phyloP scores from a whole-genome alignment of 2,329 filamentous ascomycete species.

The Paraphaeosphaeria minitans region DNA sequence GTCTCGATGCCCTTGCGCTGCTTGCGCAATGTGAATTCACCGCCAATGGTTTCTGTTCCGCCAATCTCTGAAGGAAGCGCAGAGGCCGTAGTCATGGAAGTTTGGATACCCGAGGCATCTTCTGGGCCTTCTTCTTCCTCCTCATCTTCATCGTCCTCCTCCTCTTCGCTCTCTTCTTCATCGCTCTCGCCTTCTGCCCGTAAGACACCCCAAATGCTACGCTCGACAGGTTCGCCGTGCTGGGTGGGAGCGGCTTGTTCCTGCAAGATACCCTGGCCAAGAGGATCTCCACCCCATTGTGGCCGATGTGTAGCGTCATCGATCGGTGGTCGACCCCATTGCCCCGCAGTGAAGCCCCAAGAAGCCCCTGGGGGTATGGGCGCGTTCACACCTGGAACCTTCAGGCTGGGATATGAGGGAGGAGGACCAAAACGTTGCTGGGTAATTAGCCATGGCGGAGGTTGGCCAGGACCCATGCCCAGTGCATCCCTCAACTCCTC shows the following conservation, averaged over 20 bases:
- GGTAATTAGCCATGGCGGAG: slow-evolving; percentile 96
- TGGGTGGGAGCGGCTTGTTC: slow-evolving; percentile 61
- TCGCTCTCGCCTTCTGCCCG: slow-evolving; percentile 79
- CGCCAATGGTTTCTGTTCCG: slow-evolving; percentile 75
- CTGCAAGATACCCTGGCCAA: slow-evolving; percentile 73
- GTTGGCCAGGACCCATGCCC: slow-evolving; percentile 89
- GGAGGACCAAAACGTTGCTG: slow-evolving; percentile 93
- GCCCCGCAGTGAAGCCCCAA: slow-evolving; percentile 95
- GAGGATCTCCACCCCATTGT: slow-evolving; percentile 92
- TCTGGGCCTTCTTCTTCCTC: slow-evolving; percentile 65
- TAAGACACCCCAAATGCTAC: slow-evolving; percentile 88
- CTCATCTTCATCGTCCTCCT: slow-evolving; percentile 70
- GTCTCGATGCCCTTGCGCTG: slow-evolving; percentile 80
- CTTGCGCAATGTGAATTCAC: slow-evolving; percentile 92
- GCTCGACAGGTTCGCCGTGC: slow-evolving; percentile 78
- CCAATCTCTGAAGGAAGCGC: slow-evolving; percentile 80
- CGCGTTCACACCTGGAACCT: slow-evolving; percentile 92
- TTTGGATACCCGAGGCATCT: slow-evolving; percentile 66
- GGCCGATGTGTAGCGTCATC: slow-evolving; percentile 86
- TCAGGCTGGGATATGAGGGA: slow-evolving; percentile 92
- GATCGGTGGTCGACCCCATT: slow-evolving; percentile 93
- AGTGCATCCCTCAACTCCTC: slow-evolving; percentile 90
- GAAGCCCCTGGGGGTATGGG: slow-evolving; percentile 85
- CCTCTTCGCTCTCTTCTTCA: slow-evolving; percentile 70
- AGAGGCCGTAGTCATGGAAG: slow-evolving; percentile 74